phyloP scores from a whole-genome alignment of 495 filamentous ascomycete genomes.

The Glarea lozoyensis region DNA sequence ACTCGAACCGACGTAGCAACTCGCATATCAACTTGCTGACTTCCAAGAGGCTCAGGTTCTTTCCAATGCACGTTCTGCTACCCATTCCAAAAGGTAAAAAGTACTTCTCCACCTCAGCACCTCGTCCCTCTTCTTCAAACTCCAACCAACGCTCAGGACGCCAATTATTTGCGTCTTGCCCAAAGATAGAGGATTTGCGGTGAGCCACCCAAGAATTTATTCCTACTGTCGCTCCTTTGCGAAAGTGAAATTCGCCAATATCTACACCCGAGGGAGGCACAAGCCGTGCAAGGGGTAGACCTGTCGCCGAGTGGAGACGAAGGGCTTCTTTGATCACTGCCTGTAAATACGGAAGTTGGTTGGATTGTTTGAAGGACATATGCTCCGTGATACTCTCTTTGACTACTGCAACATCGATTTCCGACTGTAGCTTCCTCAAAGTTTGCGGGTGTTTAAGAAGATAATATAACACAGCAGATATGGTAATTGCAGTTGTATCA shows the following conservation, averaged over 20 bases:
- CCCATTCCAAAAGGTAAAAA: slow-evolving; percentile 47
- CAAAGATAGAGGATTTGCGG: slow-evolving; percentile 37
- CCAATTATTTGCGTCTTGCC: slow-evolving; percentile 30
- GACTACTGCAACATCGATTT: slow-evolving; percentile 31
- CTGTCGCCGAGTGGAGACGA: slow-evolving; percentile 46
- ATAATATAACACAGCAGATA: slow-evolving; percentile 41
- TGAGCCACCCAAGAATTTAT: slow-evolving; percentile 46
- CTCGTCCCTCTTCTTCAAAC: slow-evolving; percentile 7
- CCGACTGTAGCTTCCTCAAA: slow-evolving; percentile 31
- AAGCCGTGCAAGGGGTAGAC: slow-evolving; percentile 44
- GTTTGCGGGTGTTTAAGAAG: slow-evolving; percentile 32
- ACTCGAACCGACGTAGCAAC: slow-evolving; percentile 47
- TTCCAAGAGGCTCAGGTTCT: slow-evolving; percentile 54
- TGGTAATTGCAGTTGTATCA: slow-evolving; percentile 45
- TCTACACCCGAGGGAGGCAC: slow-evolving; percentile 43
- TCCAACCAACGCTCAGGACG: slow-evolving; percentile 45
- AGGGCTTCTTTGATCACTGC: slow-evolving; percentile 57
- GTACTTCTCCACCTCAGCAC: slow-evolving; percentile 27
- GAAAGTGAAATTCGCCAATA: slow-evolving; percentile 41
- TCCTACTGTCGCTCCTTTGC: slow-evolving; percentile 45
- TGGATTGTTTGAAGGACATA: slow-evolving; percentile 39
- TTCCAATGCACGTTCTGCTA: slow-evolving; percentile 55
- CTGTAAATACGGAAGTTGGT: slow-evolving; percentile 51
- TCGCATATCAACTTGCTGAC: slow-evolving; percentile 59
- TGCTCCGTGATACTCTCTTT: slow-evolving; percentile 17